Percentiles rank a stretch among this genome's conserved stretches.
Conservation (phyloP, 2,329 filamentous ascomycete genomes). For the Aspergillus clavatus region DNA sequence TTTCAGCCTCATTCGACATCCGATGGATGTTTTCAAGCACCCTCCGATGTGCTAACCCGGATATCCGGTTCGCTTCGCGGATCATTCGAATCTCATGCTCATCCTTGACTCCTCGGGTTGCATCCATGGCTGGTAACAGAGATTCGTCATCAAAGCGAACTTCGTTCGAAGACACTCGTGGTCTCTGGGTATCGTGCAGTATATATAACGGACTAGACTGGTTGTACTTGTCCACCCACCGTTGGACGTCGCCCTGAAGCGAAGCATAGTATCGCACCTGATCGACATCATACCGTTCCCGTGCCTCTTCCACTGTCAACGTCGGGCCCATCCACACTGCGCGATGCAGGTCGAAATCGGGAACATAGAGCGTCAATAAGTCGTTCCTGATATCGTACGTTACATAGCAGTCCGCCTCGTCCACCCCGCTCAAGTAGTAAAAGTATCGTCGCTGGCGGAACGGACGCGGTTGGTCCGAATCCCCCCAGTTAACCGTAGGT, state of each 20-base stretch:
- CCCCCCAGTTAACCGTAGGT: slow-evolving; percentile 48
- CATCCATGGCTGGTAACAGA: slow-evolving; percentile 56
- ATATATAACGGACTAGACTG: slow-evolving; percentile 30
- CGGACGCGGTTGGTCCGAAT: slow-evolving; percentile 54
- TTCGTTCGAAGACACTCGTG: slow-evolving; percentile 16
- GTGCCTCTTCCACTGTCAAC: slow-evolving; percentile 51
- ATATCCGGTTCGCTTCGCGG: slow-evolving; percentile 66
- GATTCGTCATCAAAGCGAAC: slow-evolving; percentile 24
- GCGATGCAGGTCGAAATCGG: slow-evolving; percentile 55
- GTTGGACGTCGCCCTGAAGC: slow-evolving; percentile 47
- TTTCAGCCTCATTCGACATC: slow-evolving; percentile 72
- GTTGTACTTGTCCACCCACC: slow-evolving; percentile 29
- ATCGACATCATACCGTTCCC: slow-evolving; percentile 63
- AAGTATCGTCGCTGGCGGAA: slow-evolving; percentile 60
- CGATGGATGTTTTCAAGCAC: slow-evolving; percentile 58
- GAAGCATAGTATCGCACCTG: slow-evolving; percentile 56
- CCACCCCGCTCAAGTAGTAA: slow-evolving; percentile 54
- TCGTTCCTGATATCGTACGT: slow-evolving; percentile 58
- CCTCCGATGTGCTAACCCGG: slow-evolving; percentile 60
- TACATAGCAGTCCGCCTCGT: slow-evolving; percentile 52
- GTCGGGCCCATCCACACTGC: slow-evolving; percentile 43
- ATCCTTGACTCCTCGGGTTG: slow-evolving; percentile 66
- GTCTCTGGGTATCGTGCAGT: slow-evolving; percentile 35
- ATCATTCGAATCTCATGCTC: slow-evolving; percentile 70
- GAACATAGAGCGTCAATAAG: slow-evolving; percentile 67